Conservation (phyloP, 805 yeast genomes). For the Wickerhamiella kurtzmanii region DNA sequence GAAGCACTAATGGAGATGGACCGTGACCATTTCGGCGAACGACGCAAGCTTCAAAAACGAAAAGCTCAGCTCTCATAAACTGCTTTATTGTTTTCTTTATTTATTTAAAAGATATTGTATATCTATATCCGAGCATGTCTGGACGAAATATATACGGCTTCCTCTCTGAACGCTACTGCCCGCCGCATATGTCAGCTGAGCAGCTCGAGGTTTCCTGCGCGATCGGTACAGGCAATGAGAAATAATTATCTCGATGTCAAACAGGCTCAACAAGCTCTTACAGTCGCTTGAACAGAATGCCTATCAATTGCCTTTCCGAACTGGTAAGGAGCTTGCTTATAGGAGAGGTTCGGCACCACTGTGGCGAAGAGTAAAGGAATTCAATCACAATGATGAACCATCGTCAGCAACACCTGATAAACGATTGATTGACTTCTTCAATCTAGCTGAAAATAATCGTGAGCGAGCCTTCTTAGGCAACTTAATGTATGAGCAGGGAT, state of each 20-base stretch:
- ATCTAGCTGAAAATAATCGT: neutral
- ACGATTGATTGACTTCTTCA: neutral
- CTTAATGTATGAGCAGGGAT: conserved; percentile 1
- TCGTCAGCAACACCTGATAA: neutral
- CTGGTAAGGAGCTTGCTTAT: neutral
- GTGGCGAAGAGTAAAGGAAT: neutral
- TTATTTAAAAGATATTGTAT: neutral
- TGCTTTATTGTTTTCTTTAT: neutral
- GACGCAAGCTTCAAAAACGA: conserved; percentile 36
- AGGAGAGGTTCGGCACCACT: neutral
- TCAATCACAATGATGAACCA: neutral
- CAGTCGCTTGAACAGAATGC: neutral
- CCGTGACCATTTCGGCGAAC: conserved; percentile 74
- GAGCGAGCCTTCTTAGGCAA: neutral
- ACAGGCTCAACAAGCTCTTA: neutral
- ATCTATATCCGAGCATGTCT: no score
- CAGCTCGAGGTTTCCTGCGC: neutral
- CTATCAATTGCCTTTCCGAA: neutral
- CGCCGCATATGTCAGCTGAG: no score
- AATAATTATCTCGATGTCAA: neutral
- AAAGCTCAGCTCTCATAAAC: neutral
- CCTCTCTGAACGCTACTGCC: no score
- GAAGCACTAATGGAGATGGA: conserved; percentile 93
- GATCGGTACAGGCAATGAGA: neutral
- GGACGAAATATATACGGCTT: no score